Evolutionary conservation across 129 eudicot species (phyloP).

Genomic region (Pulicaria dysenterica): DNA sequence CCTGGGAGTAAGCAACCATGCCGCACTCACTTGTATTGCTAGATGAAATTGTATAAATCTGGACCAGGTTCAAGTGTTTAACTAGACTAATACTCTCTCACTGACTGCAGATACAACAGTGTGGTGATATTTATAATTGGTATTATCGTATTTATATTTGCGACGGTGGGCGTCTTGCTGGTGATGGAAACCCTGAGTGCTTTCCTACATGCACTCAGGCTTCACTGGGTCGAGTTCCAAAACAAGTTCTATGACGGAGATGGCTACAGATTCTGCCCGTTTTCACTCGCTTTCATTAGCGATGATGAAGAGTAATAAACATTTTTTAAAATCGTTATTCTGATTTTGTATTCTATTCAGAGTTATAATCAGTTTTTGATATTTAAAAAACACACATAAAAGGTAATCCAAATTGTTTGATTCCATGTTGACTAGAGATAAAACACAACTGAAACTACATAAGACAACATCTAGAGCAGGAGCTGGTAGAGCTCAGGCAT

Average conservation of each 20-base stretch:
- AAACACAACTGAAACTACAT: slow-evolving; percentile 20
- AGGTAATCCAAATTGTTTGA: slow-evolving; percentile 17
- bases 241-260: slow-evolving; percentile 79
- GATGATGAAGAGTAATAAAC: slow-evolving; percentile 62
- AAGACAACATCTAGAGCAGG: slow-evolving; percentile 18
- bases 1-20: slow-evolving; percentile 70
- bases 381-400: too few species aligned
- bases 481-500: slow-evolving; percentile 22
- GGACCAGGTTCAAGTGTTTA: not conserved
- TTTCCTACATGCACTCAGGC: slow-evolving; percentile 83
- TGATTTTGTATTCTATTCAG: too few species aligned
- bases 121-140: slow-evolving; percentile 55
- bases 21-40: not conserved
- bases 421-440: slow-evolving; percentile 24
- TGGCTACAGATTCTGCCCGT: slow-evolving; percentile 76
- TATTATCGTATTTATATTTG: slow-evolving; percentile 60
- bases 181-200: slow-evolving; percentile 94
- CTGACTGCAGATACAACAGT: slow-evolving; percentile 63
- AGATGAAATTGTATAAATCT: not conserved
- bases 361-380: too few species aligned
- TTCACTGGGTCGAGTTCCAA: slow-evolving; percentile 95
- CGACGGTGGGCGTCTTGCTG: slow-evolving; percentile 81
- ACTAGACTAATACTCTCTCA: slow-evolving; percentile 8
- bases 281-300: slow-evolving; percentile 58
- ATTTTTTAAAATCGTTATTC: not conserved